Percentiles rank a stretch among this genome's conserved stretches.
These are phyloP conservation scores for Angomonas ambiguus DNA, from an alignment of 208 protist species.

Conservation along the genomic window DNA sequence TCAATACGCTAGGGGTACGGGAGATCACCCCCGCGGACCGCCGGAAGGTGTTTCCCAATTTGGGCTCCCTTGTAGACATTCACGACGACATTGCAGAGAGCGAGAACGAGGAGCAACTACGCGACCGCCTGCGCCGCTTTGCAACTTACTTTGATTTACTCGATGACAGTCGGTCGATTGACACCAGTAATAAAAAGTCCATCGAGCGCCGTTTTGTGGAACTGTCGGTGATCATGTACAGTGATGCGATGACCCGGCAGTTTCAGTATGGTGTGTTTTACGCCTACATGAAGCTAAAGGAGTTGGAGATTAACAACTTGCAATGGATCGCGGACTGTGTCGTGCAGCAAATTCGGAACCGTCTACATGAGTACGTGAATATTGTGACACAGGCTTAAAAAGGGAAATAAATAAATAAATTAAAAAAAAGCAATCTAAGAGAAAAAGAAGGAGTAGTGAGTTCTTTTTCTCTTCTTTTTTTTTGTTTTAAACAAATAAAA, in stretches of 20 bases:
- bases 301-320: conserved; percentile 91
- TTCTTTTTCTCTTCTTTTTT: conserved; percentile 13
- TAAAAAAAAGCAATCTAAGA: conserved; percentile 10
- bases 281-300: conserved; percentile 91
- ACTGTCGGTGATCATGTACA: conserved; percentile 78
- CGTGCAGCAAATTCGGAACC: conserved; percentile 83
- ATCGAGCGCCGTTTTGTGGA: conserved; percentile 90
- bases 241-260: conserved; percentile 78
- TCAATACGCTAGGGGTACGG: conserved; percentile 95
- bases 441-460: conserved; percentile 12
- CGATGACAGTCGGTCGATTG: conserved; percentile 64
- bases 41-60: conserved; percentile 82
- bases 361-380: conserved; percentile 84
- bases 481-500: not conserved
- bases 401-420: not conserved
- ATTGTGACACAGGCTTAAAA: conserved; percentile 28
- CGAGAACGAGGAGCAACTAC: conserved; percentile 77
- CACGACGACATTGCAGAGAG: conserved; percentile 82
- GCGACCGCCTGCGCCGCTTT: conserved; percentile 78
- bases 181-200: conserved; percentile 52
- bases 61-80: conserved; percentile 87
- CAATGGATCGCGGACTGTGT: conserved; percentile 93
- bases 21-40: conserved; percentile 78
- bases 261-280: conserved; percentile 93
- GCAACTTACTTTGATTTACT: conserved; percentile 71